phyloP scores from a whole-genome alignment of 2,329 filamentous ascomycete species.

The Penicillium hesseltinei region DNA sequence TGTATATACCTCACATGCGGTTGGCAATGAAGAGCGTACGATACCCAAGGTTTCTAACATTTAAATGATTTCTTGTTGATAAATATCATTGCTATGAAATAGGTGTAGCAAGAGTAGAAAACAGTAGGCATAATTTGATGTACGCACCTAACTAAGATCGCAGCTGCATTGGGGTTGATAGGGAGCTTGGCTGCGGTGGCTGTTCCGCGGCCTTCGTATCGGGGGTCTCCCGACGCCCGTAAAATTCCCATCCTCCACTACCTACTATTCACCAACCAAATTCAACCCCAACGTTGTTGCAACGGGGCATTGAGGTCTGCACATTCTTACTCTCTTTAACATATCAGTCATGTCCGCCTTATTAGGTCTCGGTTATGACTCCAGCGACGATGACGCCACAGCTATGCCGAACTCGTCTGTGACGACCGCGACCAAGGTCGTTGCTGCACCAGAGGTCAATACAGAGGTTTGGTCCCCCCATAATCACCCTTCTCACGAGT shows the following conservation, averaged over 20 bases:
- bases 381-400: constrained; percentile 49
- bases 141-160: not conserved
- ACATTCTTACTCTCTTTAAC: not conserved
- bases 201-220: constrained; percentile 21
- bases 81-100: not conserved
- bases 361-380: constrained; percentile 46
- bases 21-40: constrained; percentile 41
- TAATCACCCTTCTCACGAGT: constrained; percentile 2
- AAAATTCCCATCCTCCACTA: constrained; percentile 29
- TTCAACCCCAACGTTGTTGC: constrained; percentile 5
- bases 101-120: not conserved
- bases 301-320: constrained; percentile 1
- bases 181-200: constrained; percentile 1
- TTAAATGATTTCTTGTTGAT: not conserved
- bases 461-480: constrained; percentile 55
- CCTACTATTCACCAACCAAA: constrained; percentile 12
- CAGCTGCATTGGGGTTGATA: not conserved
- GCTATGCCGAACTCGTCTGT: constrained; percentile 25
- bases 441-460: constrained; percentile 54
- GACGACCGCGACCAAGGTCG: constrained; percentile 39
- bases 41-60: constrained; percentile 35
- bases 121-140: not conserved
- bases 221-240: constrained; percentile 30
- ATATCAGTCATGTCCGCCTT: constrained; percentile 42
- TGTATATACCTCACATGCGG: constrained; percentile 41